Evolutionary conservation across 2,329 filamentous ascomycete genomes (phyloP).

Genomic region (Ophiostoma piceae): DNA sequence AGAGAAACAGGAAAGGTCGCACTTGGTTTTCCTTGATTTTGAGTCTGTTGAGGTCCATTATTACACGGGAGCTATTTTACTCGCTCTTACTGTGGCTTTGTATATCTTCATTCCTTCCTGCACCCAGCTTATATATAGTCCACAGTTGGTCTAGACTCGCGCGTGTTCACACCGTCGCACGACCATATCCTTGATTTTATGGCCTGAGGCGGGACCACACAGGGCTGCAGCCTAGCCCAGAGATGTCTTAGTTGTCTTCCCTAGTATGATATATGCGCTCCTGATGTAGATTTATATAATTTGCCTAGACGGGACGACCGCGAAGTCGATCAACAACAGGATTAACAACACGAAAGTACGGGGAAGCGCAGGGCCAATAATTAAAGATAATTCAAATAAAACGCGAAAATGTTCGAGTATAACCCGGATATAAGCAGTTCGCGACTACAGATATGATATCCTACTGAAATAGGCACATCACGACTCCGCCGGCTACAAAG

Average conservation of each 20-base stretch:
- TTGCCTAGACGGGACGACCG: not conserved
- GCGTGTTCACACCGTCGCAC: not conserved
- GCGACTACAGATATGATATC: not conserved
- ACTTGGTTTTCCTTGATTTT: conserved; percentile 7
- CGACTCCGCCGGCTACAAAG: not conserved
- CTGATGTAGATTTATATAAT: not conserved
- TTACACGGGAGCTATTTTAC: conserved; percentile 9
- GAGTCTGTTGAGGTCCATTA: not conserved
- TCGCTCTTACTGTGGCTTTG: not conserved
- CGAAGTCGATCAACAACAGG: conserved; percentile 3
- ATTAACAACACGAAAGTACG: not conserved
- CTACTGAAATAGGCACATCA: not conserved
- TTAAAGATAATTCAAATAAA: not conserved
- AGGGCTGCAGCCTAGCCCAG: conserved; percentile 4
- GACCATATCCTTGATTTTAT: conserved; percentile 9
- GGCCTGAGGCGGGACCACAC: conserved; percentile 10
- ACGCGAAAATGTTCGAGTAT: not conserved
- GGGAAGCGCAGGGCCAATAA: not conserved
- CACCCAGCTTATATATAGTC: not conserved
- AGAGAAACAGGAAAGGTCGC: not conserved
- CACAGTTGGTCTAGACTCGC: conserved; percentile 1
- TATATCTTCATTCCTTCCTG: not conserved
- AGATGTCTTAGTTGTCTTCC: not conserved
- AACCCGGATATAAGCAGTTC: not conserved
- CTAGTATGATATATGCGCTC: not conserved